These are phyloP conservation scores for Neurospora sp. DNA, from an alignment of 495 filamentous ascomycete species.

Conservation along the genomic window DNA sequence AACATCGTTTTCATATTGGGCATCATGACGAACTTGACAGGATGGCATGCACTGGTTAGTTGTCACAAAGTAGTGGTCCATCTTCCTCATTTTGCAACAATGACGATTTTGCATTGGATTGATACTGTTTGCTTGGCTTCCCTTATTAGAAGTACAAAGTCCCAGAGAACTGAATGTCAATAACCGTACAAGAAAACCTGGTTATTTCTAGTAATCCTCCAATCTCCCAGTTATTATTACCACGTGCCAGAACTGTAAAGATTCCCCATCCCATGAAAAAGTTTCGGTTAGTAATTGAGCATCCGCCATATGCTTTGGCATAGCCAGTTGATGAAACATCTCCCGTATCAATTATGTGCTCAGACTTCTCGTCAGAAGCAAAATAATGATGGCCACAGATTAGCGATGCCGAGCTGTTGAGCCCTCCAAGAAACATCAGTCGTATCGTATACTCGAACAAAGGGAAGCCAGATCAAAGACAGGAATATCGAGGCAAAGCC, in stretches of 20 bases:
- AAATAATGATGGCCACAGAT: conserved; percentile 21
- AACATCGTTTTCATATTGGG: not conserved
- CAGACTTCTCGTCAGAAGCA: conserved; percentile 9
- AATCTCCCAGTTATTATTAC: conserved; percentile 13
- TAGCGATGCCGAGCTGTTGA: conserved; percentile 15
- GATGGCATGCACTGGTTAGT: not conserved
- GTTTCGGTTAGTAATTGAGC: not conserved
- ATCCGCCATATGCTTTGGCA: not conserved
- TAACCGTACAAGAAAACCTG: conserved; percentile 17
- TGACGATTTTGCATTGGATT: conserved; percentile 11
- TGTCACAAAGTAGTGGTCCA: not conserved
- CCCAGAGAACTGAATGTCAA: conserved; percentile 12
- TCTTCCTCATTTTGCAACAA: not conserved
- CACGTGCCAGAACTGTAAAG: conserved; percentile 16
- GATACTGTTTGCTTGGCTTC: conserved; percentile 15
- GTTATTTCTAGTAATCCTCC: conserved; percentile 13
- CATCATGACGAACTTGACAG: not conserved
- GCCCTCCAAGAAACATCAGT: conserved; percentile 12
- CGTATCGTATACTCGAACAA: conserved; percentile 8
- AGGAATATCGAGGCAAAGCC: conserved; percentile 3
- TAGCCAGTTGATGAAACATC: conserved; percentile 4
- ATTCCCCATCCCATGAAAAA: conserved; percentile 13
- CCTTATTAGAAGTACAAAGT: conserved; percentile 12
- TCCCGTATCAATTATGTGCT: conserved; percentile 18
- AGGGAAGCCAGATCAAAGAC: conserved; percentile 1